These are phyloP conservation scores for Clarireedia monteithiana DNA, from an alignment of 2,329 filamentous ascomycete species.

Conservation along the genomic window DNA sequence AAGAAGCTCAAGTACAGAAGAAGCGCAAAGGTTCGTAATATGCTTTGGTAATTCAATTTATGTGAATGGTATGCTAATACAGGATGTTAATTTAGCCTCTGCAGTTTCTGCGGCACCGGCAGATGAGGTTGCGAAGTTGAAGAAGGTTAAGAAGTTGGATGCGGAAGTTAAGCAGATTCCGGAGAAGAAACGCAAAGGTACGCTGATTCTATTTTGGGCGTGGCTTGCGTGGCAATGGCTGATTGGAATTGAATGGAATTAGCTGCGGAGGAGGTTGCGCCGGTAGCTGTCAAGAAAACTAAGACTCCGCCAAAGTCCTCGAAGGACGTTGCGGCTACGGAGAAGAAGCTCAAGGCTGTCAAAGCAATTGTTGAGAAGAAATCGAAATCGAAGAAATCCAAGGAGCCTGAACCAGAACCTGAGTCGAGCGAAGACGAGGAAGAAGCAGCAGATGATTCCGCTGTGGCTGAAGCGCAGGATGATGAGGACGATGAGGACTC, in stretches of 20 bases:
- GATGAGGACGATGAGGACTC: conserved; percentile 24
- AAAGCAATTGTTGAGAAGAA: conserved; percentile 18
- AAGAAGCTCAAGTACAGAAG: conserved; percentile 5
- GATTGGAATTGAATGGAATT: not conserved
- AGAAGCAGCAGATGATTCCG: conserved; percentile 6
- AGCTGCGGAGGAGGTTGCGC: conserved; percentile 27
- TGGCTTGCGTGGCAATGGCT: not conserved
- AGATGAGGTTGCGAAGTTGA: conserved; percentile 28
- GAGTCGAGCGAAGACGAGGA: not conserved
- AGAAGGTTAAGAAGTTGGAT: conserved; percentile 34
- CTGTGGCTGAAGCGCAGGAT: conserved; percentile 14
- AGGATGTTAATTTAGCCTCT: conserved; percentile 3
- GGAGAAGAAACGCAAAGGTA: conserved; percentile 31
- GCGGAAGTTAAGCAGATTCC: conserved; percentile 15
- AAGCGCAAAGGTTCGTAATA: conserved; percentile 43
- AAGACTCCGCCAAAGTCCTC: conserved; percentile 19
- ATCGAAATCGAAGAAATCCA: conserved; percentile 12
- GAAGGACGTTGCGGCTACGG: conserved; percentile 21
- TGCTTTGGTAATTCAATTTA: not conserved
- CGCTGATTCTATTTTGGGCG: not conserved
- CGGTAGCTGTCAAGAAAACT: conserved; percentile 28
- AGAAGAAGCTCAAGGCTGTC: conserved; percentile 15
- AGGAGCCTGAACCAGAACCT: conserved; percentile 9
- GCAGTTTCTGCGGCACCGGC: conserved; percentile 31
- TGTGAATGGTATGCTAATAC: too few species aligned